phyloP scores from a whole-genome alignment of 768 basidiomycete species.

The Calocera cornea region DNA sequence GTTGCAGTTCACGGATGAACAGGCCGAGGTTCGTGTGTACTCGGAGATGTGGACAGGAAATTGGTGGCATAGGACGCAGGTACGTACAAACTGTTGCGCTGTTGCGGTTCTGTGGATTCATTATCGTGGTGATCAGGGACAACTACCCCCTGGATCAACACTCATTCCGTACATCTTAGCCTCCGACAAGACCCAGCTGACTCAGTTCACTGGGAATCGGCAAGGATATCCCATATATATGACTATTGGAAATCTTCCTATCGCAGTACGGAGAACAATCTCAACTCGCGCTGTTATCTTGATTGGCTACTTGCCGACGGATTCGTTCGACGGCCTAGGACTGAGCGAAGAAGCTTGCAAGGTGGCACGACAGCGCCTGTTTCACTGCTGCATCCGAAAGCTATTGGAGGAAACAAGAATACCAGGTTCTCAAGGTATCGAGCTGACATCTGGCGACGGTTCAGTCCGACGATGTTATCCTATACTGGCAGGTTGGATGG shows the following conservation, averaged over 20 bases:
- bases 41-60: constrained; percentile 20
- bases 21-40: constrained; percentile 7
- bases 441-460: constrained; percentile 26
- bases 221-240: constrained; percentile 26
- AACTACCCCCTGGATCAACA: constrained; percentile 14
- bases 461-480: constrained; percentile 28
- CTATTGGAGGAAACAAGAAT: constrained; percentile 23
- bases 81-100: background rate
- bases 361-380: constrained; percentile 16
- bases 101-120: background rate
- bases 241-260: constrained; percentile 23
- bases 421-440: constrained; percentile 23
- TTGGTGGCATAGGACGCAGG: constrained; percentile 20
- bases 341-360: too few species aligned
- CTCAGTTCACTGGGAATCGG: too few species aligned
- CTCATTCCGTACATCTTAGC: constrained; percentile 22
- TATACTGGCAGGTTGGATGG: constrained; percentile 17
- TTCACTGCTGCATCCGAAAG: constrained; percentile 25
- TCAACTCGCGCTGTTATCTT: constrained; percentile 15
- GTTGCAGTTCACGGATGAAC: constrained; percentile 6
- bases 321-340: constrained; percentile 5
- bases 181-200: too few species aligned
- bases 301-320: constrained; percentile 22
- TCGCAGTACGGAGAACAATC: constrained; percentile 15
- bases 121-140: constrained; percentile 7